Conservation (phyloP, 164 flowering plant genomes). For the Tetracentron sinense region DNA sequence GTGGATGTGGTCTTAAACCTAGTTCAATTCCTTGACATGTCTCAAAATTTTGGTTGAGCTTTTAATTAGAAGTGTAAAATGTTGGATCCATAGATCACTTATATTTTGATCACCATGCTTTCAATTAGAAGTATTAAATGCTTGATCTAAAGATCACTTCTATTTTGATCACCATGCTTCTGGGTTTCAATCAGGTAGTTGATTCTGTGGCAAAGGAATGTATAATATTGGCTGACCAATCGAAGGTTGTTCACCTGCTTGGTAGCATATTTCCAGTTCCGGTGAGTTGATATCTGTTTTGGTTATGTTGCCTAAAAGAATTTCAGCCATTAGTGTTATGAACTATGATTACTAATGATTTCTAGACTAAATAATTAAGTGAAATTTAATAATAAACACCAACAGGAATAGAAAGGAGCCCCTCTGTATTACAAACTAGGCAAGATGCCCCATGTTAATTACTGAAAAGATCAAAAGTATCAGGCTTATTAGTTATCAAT, state of each 20-base stretch:
- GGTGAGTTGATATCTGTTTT: constrained; percentile 13
- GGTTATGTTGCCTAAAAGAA: not conserved
- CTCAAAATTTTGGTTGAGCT: not conserved
- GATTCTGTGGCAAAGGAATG: constrained; percentile 28
- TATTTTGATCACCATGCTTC: not conserved
- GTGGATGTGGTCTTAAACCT: too few relatives aligned
- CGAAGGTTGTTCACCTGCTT: constrained; percentile 29
- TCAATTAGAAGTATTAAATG: too few relatives aligned
- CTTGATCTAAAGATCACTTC: too few relatives aligned
- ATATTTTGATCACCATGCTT: not conserved
- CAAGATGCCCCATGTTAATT: too few relatives aligned
- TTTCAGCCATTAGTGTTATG: too few relatives aligned
- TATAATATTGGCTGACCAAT: constrained; percentile 26
- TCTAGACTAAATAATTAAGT: too few relatives aligned
- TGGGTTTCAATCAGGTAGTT: constrained; percentile 17
- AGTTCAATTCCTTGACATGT: not conserved
- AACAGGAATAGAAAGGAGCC: too few relatives aligned
- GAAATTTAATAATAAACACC: too few relatives aligned
- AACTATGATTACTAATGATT: too few relatives aligned
- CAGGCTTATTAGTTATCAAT: not conserved
- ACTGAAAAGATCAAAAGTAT: not conserved
- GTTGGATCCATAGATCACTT: not conserved
- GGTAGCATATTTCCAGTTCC: constrained; percentile 33
- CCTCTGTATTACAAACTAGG: too few relatives aligned
- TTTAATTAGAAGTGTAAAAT: not conserved